Percentiles rank a stretch among this genome's conserved stretches.
These are phyloP conservation scores for Clathrospora elynae DNA, from an alignment of 2,329 filamentous ascomycete genomes.

Conservation along the genomic window DNA sequence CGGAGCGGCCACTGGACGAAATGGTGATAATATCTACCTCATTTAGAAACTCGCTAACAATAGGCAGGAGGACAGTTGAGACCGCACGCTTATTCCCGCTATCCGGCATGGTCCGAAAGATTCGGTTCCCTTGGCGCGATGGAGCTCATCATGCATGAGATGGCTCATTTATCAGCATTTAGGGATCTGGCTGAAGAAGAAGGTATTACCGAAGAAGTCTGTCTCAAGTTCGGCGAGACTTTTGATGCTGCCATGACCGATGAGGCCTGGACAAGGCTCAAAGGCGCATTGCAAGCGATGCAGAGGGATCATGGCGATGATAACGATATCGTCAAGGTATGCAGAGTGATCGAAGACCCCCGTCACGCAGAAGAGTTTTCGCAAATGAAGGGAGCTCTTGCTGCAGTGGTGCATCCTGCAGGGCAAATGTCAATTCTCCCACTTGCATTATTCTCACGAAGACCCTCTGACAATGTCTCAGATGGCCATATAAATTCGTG, in stretches of 20 bases:
- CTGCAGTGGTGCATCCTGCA: constrained; percentile 12
- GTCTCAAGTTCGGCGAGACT: constrained; percentile 19
- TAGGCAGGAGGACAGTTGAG: constrained; percentile 18
- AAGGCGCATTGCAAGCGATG: constrained; percentile 15
- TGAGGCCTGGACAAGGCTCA: constrained; percentile 18
- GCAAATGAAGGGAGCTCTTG: constrained; percentile 18
- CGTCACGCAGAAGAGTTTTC: constrained; percentile 10
- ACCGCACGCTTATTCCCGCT: constrained; percentile 20
- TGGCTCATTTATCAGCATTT: constrained; percentile 16
- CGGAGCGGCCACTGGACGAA: constrained; percentile 16
- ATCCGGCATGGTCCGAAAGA: constrained; percentile 12
- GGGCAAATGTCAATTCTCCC: constrained; percentile 12
- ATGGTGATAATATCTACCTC: constrained; percentile 6
- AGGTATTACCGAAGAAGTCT: constrained; percentile 14
- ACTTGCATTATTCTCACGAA: neutral
- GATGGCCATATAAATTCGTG: constrained; percentile 21
- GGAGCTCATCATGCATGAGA: constrained; percentile 18
- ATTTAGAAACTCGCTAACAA: neutral
- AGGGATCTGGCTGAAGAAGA: constrained; percentile 12
- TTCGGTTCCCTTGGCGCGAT: constrained; percentile 17
- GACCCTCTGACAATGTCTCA: neutral
- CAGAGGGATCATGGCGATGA: constrained; percentile 15
- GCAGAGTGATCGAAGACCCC: constrained; percentile 8
- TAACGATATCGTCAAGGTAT: constrained; percentile 12
- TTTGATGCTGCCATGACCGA: constrained; percentile 23